Evolutionary conservation across 164 flowering plant species (phyloP), one percentile per base, ranked within the genome.

Genomic region (Brasenia schreberi): DNA sequence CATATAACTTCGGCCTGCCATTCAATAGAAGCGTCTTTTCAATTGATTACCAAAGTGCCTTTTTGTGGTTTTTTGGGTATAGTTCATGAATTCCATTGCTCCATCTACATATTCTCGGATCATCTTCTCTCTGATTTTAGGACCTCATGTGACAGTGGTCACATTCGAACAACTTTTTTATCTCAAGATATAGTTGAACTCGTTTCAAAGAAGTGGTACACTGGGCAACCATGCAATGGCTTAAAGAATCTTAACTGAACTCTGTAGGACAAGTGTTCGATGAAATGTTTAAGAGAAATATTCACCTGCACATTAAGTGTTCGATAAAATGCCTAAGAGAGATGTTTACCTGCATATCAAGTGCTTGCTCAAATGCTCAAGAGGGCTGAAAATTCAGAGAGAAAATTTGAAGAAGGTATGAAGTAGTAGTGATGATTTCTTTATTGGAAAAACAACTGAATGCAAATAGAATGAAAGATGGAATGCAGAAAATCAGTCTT

Each of bases 151-250:
- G 81, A 81, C n/a, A 70, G 66, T 68, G 43, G 77, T 23, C 9
- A 68, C 42, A 79, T 88, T 45, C 68, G 77, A 72, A 77, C 82
- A 27, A 59, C 23, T 33, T 75, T 71, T 43, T 42, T 72, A 23
- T 77, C 85, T 19, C 68, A 69, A 60, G 70, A 70, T n/a, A 72
- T 77, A 6, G 72, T 90, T 59, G 77, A 81, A 70, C 77, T 87
- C 75, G 70, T 81, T 64, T 76, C 94, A 3, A 86, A 79, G 1
- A 87, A 85, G 70, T 87, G 94, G 68, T 85, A 87, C 64, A 33
- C 49, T 7, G 64, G 63, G 42, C 72, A 63, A 71, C 49, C 16
- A 9, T 43, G 76, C 75, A 74, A 66, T 67, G 79, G 69, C 59
- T 69, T 10, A 18, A 23, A 23, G 0, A 23, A 23, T 23, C 27